Base-by-base conservation (phyloP, 2,329 filamentous ascomycete genomes). In the Hypoxylon sp. region DNA sequence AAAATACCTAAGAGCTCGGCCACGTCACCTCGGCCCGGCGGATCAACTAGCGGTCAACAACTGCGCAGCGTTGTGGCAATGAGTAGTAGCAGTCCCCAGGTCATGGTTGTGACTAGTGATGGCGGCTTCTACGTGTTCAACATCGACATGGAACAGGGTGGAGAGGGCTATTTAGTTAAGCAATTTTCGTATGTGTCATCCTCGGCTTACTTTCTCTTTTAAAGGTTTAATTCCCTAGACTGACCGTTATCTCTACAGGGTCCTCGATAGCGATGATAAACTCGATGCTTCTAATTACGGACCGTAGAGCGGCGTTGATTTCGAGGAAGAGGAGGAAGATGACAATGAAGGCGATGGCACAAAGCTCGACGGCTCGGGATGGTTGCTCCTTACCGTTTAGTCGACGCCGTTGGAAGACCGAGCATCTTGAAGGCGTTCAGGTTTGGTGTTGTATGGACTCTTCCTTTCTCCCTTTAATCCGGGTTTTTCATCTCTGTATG, bases 61-160 rank as follows among this genome's bases (percentile, higher is more conserved):
- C 80, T 97, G 43, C 86, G 92, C 71, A 97, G 93, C 72, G 95
- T 99, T n/a, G 96, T 99, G 46, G 95, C 96, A 7, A 97, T 99
- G 91, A 97, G 93, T 77, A 96, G 91, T 75, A 97, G 90, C 77
- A 94, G 92, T 25, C 96, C 96, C 0, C 94, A 98, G 75, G 93
- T 99, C 52, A 98, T 99, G 94, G 93, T 98, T 0, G 94, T 98
- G 13, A 99, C 96, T 0, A 98, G 92, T 74, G 96, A 99, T 78
- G 96, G 96, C 9, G 91, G 91, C 23, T 98, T 98, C 76, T 97
- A 96, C 74, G 91, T 98, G 30, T 99, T 95, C 80, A 95, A 93
- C 71, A 94, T 99, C 60, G 94, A 99, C 78, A 88, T 99, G 83
- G 94, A 97, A 74, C 92, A 93, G 68, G 96, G 96, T 17, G 96